These are phyloP conservation scores for Trypanosoma cruzi DNA, from an alignment of 208 protist genomes.

Conservation along the genomic window DNA sequence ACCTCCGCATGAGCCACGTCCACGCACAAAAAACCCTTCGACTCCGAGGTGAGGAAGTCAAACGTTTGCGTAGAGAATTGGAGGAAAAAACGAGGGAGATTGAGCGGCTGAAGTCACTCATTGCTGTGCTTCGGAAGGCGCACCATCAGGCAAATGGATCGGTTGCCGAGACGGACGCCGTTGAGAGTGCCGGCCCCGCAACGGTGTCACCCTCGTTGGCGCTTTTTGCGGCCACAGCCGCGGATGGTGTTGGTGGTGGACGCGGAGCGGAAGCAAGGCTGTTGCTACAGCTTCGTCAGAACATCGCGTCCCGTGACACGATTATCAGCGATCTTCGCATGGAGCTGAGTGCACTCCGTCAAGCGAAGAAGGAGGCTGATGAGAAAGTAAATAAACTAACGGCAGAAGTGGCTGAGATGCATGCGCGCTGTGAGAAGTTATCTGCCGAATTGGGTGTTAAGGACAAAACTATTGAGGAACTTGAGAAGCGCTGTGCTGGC, in stretches of 20 bases:
- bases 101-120: constrained; percentile 15
- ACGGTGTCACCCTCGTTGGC: constrained; percentile 5
- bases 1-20: constrained; percentile 63
- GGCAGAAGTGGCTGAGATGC: constrained; percentile 11
- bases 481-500: not conserved
- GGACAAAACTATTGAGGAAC: constrained; percentile 34
- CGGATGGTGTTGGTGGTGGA: not conserved
- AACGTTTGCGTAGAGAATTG: constrained; percentile 45
- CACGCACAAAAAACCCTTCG: constrained; percentile 52
- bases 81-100: constrained; percentile 41
- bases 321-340: constrained; percentile 52
- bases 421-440: constrained; percentile 1
- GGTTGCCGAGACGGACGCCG: not conserved
- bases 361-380: constrained; percentile 28
- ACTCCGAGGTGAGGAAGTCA: constrained; percentile 54
- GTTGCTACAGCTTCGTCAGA: constrained; percentile 60
- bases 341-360: constrained; percentile 36
- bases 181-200: not conserved
- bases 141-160: not conserved
- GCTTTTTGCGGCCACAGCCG: constrained; percentile 19
- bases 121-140: not conserved
- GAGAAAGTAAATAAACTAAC: constrained; percentile 2
- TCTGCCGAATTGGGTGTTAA: constrained; percentile 22
- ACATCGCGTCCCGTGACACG: constrained; percentile 76
- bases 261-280: constrained; percentile 10